Base-by-base conservation (phyloP, 345 rosid species). In the Aegle marmelos region DNA sequence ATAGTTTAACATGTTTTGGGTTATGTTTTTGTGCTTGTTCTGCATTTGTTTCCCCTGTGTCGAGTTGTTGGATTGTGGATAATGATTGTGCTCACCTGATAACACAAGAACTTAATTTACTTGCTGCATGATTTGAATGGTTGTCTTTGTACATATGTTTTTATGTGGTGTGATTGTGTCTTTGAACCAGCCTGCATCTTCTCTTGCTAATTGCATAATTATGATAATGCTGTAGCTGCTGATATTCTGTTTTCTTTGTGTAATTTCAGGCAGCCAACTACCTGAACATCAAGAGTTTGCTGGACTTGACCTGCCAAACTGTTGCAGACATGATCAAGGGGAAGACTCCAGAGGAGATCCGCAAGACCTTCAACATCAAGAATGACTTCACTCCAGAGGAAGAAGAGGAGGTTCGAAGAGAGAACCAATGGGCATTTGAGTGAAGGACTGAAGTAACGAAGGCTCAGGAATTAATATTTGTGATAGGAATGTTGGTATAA, bases 271-370 rank as follows among this genome's bases (percentile, higher is more conserved):
- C 97, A 19, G 89, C 97, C 0, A 91, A 92, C 67, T 91, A 87
- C 21, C 62, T 92, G 70, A 67, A 92, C 76, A 88, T 89, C 72
- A 84, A 83, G 88, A 62, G 77, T 31, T 69, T 91, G 57, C 86
- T 92, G 67, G 93, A 87, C 57, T 79, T 92, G 17, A 88, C 93
- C 34, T 91, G 93, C 80, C 89, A 83, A 50, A 82, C 88, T 9
- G 92, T 89, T 30, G 93, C 92, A 0, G 92, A 92, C 81, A 85
- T 88, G 91, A 91, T 92, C 57, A 91, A 87, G 65, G 93, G 97
- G 4, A 91, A 84, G 79, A 88, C 87, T 21, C 90, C 97, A 0
- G 91, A 85, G 70, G 91, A 91, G 87, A 91, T 91, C 50, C 83
- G 92, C 60, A 76, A 70, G 75, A 83, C 78, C 0, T 91, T 92